phyloP scores from a whole-genome alignment of 106 monocot genomes.

The Acorus calamus region DNA sequence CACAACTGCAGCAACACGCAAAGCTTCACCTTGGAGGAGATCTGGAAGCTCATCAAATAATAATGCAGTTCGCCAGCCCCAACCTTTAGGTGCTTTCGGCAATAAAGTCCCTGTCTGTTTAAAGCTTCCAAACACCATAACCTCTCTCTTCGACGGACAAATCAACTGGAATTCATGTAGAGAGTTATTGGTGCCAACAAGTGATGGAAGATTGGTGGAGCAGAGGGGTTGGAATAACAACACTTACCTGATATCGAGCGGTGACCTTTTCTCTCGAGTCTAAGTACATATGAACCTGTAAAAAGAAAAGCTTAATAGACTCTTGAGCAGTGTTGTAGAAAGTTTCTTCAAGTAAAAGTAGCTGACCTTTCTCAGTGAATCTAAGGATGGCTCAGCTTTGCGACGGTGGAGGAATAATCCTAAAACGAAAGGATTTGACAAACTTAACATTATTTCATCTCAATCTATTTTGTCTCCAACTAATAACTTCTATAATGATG shows the following conservation, averaged over 20 bases:
- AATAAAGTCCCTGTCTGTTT: slow-evolving; percentile 85
- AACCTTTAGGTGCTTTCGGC: slow-evolving; percentile 97
- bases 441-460: too few relatives aligned
- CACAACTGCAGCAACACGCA: slow-evolving; percentile 80
- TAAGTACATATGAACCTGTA: slow-evolving; percentile 74
- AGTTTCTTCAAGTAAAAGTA: background rate
- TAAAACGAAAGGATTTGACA: slow-evolving; percentile 4
- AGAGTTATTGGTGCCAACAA: background rate
- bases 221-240: background rate
- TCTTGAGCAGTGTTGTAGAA: background rate
- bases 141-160: slow-evolving; percentile 94
- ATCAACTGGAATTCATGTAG: slow-evolving; percentile 45
- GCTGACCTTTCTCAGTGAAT: slow-evolving; percentile 69
- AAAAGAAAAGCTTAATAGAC: slow-evolving; percentile 2
- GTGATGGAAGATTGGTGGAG: background rate
- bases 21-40: slow-evolving; percentile 76
- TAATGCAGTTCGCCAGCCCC: slow-evolving; percentile 97
- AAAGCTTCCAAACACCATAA: slow-evolving; percentile 91
- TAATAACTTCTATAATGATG: too few relatives aligned
- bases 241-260: slow-evolving; percentile 88
- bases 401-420: slow-evolving; percentile 93
- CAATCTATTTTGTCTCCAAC: too few relatives aligned
- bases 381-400: slow-evolving; percentile 61
- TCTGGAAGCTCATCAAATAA: slow-evolving; percentile 89
- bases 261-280: slow-evolving; percentile 96